These are phyloP conservation scores for Hortiboletus rubellus DNA, from an alignment of 1,284 basidiomycete species.

Conservation along the genomic window DNA sequence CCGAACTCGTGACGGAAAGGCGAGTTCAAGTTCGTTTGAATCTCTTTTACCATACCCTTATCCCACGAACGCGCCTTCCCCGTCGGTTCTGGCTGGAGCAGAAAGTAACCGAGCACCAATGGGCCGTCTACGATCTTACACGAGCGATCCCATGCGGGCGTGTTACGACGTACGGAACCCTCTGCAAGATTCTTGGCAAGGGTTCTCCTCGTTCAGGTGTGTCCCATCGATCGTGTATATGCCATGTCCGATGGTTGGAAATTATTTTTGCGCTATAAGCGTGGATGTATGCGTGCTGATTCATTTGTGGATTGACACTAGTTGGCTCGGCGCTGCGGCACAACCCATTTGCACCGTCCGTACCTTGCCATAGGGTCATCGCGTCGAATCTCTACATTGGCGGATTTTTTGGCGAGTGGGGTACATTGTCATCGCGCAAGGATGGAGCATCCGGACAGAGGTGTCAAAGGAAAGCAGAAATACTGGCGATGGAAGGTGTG, in stretches of 20 bases:
- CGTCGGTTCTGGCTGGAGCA: constrained; percentile 13
- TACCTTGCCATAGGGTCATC: constrained; percentile 68
- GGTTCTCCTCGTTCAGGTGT: constrained; percentile 62
- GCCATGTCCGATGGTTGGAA: neutral
- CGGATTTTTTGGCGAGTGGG: constrained; percentile 64
- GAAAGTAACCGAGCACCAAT: constrained; percentile 52
- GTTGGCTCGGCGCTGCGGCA: constrained; percentile 59
- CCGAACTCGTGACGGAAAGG: constrained; percentile 15
- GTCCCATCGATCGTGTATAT: constrained; percentile 8
- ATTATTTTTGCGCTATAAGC: neutral
- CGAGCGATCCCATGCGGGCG: constrained; percentile 50
- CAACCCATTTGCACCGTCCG: constrained; percentile 63
- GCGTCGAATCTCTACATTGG: constrained; percentile 59
- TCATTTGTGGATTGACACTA: constrained; percentile 22
- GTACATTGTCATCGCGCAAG: constrained; percentile 23
- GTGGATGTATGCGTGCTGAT: neutral
- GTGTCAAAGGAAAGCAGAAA: constrained; percentile 41
- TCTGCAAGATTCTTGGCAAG: constrained; percentile 47
- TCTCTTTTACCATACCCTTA: neutral
- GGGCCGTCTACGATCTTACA: constrained; percentile 60
- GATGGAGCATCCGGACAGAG: constrained; percentile 1
- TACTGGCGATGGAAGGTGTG: constrained; percentile 52
- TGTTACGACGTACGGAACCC: constrained; percentile 57
- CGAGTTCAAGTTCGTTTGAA: neutral
- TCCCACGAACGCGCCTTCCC: neutral